Conservation (phyloP, 257 asterid species). For the Solanum pimpinellifolium region DNA sequence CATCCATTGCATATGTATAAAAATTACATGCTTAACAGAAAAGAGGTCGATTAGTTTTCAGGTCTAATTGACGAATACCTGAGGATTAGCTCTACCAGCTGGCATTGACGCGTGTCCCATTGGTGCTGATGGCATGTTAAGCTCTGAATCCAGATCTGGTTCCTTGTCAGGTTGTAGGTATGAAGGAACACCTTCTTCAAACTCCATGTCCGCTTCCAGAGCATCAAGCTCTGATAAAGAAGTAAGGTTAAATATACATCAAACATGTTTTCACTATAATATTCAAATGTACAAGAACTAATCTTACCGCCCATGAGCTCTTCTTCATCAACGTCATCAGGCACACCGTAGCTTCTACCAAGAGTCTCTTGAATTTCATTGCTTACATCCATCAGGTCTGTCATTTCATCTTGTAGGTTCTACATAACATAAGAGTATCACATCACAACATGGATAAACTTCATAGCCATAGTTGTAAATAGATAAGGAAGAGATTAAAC, state of each 20-base stretch:
- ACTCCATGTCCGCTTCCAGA: slow-evolving; percentile 78
- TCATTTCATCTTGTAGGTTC: slow-evolving; percentile 98
- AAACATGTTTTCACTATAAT: not conserved
- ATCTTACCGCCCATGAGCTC: slow-evolving; percentile 91
- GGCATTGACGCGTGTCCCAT: slow-evolving; percentile 42
- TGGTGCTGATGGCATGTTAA: slow-evolving; percentile 91
- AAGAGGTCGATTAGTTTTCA: not conserved
- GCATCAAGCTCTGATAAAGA: slow-evolving; percentile 82
- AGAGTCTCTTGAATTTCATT: slow-evolving; percentile 95
- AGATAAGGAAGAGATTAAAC: not conserved
- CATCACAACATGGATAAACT: not conserved
- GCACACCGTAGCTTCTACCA: slow-evolving; percentile 90
- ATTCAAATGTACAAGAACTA: not conserved
- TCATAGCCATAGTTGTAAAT: not conserved
- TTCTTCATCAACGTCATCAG: slow-evolving; percentile 93
- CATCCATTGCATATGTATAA: not conserved
- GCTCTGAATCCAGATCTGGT: slow-evolving; percentile 66
- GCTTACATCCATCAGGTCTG: slow-evolving; percentile 98
- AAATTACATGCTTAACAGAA: not conserved
- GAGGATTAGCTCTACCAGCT: slow-evolving; percentile 40
- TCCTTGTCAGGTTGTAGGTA: slow-evolving; percentile 86
- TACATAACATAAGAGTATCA: not conserved
- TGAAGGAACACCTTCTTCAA: slow-evolving; percentile 80
- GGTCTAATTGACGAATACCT: slow-evolving; percentile 32
- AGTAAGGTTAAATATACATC: not conserved